Evolutionary conservation across 2,329 filamentous ascomycete species (phyloP).

Genomic region (Immersiporthe knoxdaviesiana): DNA sequence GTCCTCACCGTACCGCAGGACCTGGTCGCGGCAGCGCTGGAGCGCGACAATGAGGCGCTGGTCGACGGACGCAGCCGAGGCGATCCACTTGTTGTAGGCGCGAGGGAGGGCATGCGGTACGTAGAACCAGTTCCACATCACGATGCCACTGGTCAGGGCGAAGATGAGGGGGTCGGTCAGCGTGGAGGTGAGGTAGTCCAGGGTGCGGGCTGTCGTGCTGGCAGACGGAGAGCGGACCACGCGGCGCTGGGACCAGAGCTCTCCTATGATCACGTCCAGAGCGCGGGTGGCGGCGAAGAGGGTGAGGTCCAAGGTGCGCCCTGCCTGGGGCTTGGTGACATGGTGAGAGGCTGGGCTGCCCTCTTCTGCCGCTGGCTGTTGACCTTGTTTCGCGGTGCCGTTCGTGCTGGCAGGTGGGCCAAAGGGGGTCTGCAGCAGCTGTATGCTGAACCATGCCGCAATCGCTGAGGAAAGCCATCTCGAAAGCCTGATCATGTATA

Average conservation of each 20-base stretch:
- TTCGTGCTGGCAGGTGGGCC: slow-evolving; percentile 37
- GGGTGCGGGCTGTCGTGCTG: slow-evolving; percentile 19
- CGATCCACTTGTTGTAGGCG: slow-evolving; percentile 82
- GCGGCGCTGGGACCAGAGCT: slow-evolving; percentile 62
- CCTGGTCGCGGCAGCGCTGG: slow-evolving; percentile 64
- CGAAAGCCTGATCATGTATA: slow-evolving; percentile 48
- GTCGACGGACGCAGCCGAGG: slow-evolving; percentile 75
- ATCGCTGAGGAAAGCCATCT: slow-evolving; percentile 62
- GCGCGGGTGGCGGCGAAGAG: slow-evolving; percentile 77
- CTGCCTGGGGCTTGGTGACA: slow-evolving; percentile 50
- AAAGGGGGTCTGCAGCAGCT: slow-evolving; percentile 54
- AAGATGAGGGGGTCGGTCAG: slow-evolving; percentile 73
- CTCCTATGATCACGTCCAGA: slow-evolving; percentile 69
- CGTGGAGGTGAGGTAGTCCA: slow-evolving; percentile 46
- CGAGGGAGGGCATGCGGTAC: slow-evolving; percentile 69
- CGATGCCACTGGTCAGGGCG: slow-evolving; percentile 69
- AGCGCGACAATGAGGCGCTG: slow-evolving; percentile 73
- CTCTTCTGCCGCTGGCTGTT: slow-evolving; percentile 27
- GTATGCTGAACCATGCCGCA: slow-evolving; percentile 60
- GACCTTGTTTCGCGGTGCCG: slow-evolving; percentile 38
- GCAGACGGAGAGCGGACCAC: slow-evolving; percentile 42
- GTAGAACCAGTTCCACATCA: slow-evolving; percentile 94
- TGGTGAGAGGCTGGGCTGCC: background rate
- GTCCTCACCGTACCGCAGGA: slow-evolving; percentile 73
- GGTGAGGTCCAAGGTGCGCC: slow-evolving; percentile 79